Conservation (phyloP, 371 early-diverging fungal genomes). For the Batkoa obscura region DNA sequence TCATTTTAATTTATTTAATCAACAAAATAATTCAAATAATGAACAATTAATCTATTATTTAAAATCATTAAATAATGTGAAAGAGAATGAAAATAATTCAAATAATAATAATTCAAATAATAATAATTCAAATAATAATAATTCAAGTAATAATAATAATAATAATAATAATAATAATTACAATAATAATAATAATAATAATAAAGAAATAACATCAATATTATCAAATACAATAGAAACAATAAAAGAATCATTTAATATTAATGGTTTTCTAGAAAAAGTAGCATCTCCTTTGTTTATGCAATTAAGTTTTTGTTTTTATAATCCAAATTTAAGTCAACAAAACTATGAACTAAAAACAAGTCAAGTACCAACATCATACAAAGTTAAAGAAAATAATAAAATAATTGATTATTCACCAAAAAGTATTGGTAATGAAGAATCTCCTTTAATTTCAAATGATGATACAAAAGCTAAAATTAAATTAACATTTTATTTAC, state of each 20-base stretch:
- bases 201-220: neutral
- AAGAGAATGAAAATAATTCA: neutral
- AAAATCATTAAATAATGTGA: neutral
- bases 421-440: slow-evolving; percentile 31
- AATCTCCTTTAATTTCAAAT: slow-evolving; percentile 41
- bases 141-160: too few relatives aligned
- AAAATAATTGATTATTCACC: slow-evolving; percentile 36
- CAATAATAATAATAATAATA: too few relatives aligned
- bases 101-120: too few relatives aligned
- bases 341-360: neutral
- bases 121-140: too few relatives aligned
- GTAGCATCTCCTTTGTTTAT: neutral
- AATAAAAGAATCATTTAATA: too few relatives aligned
- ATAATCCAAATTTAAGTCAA: neutral
- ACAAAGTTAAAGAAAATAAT: slow-evolving; percentile 1
- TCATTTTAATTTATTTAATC: neutral
- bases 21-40: too few relatives aligned
- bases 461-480: slow-evolving; percentile 49
- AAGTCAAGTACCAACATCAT: neutral
- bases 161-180: too few relatives aligned
- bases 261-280: neutral
- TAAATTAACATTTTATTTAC: slow-evolving; percentile 33
- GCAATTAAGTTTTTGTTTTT: neutral
- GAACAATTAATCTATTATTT: neutral
- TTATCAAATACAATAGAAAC: too few relatives aligned